Conservation (phyloP, 208 protist genomes). For the Trypanosoma rangeli region DNA sequence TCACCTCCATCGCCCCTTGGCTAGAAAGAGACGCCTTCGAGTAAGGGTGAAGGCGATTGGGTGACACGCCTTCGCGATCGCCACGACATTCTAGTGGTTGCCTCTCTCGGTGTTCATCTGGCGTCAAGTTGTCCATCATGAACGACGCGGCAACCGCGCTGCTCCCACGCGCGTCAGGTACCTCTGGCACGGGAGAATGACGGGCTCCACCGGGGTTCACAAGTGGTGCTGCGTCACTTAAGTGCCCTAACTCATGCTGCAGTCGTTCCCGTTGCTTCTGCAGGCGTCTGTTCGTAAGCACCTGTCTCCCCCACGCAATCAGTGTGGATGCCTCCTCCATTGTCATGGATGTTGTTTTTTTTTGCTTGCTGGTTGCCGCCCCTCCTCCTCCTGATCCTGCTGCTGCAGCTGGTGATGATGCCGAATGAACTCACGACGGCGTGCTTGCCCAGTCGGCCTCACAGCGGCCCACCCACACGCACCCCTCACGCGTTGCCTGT, state of each 20-base stretch:
- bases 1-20: neutral
- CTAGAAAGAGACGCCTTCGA: neutral
- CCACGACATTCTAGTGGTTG: neutral
- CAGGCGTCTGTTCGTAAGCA: slow-evolving; percentile 21
- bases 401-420: neutral
- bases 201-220: neutral
- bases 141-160: neutral
- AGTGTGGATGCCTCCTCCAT: slow-evolving; percentile 25
- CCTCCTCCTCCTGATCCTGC: neutral
- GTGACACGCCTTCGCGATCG: neutral
- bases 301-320: slow-evolving; percentile 22
- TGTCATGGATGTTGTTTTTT: slow-evolving; percentile 18
- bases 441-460: too few relatives aligned
- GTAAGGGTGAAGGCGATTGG: neutral
- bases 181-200: neutral
- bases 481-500: neutral
- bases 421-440: neutral
- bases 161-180: neutral
- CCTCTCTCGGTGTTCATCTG: neutral
- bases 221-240: neutral
- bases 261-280: slow-evolving; percentile 7
- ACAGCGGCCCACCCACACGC: too few relatives aligned
- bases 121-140: neutral
- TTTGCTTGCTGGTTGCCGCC: neutral
- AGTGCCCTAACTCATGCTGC: neutral